phyloP scores from a whole-genome alignment of 768 basidiomycete genomes.

The Tricholoma bakamatsutake region DNA sequence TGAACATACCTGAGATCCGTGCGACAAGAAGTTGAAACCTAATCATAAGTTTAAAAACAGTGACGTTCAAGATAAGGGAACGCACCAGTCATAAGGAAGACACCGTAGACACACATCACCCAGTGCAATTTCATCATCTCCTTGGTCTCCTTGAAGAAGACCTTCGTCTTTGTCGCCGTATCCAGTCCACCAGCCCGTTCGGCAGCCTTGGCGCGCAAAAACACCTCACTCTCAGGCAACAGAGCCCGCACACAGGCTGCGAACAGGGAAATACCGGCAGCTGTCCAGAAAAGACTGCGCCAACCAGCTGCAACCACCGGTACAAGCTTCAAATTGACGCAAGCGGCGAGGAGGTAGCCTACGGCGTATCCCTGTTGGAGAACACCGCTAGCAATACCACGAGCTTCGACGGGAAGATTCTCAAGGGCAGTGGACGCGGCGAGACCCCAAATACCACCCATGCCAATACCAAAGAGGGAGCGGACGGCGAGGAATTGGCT shows the following conservation, averaged over 20 bases:
- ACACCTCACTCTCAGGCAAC: constrained; percentile 73
- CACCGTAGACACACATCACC: constrained; percentile 74
- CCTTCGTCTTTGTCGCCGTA: constrained; percentile 49
- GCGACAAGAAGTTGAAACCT: constrained; percentile 51
- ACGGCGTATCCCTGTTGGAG: constrained; percentile 87
- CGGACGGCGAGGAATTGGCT: constrained; percentile 73
- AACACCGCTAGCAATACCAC: constrained; percentile 80
- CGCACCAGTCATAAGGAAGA: constrained; percentile 22
- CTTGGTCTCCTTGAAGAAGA: constrained; percentile 67
- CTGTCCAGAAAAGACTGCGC: constrained; percentile 79
- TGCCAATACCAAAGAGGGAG: constrained; percentile 77
- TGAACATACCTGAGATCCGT: constrained; percentile 36
- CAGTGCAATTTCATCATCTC: constrained; percentile 79
- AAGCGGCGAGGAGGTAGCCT: constrained; percentile 78
- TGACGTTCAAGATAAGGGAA: not conserved
- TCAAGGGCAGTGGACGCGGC: constrained; percentile 78
- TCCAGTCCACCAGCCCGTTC: constrained; percentile 53
- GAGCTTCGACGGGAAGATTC: constrained; percentile 78
- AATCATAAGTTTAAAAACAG: not conserved
- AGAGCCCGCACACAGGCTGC: constrained; percentile 59
- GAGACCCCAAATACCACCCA: constrained; percentile 89
- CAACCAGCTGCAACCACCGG: constrained; percentile 41
- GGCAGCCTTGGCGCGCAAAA: constrained; percentile 55
- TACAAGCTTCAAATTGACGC: constrained; percentile 69
- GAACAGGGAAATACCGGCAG: constrained; percentile 57